These are phyloP conservation scores for Sporisorium sorghi DNA, from an alignment of 1,284 basidiomycete species.

Conservation along the genomic window DNA sequence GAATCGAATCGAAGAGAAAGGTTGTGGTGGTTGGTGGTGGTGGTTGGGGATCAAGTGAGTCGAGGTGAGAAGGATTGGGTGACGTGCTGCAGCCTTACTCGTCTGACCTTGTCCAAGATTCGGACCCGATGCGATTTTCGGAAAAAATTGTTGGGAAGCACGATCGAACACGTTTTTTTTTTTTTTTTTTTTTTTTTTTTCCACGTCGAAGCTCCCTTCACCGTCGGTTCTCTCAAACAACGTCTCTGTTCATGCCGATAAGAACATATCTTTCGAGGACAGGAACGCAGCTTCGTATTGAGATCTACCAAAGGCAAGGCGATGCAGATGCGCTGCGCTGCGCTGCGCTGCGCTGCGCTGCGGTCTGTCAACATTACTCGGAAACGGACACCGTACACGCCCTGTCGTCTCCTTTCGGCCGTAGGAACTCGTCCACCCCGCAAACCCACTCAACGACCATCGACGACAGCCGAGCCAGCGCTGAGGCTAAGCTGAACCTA, in stretches of 20 bases:
- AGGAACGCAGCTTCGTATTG: too few relatives aligned
- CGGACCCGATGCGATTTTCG: slow-evolving; percentile 15
- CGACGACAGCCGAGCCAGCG: not conserved
- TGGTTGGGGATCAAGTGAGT: not conserved
- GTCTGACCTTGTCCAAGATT: slow-evolving; percentile 22
- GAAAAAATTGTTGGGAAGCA: not conserved
- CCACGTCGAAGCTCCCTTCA: too few relatives aligned
- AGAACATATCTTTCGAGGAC: too few relatives aligned
- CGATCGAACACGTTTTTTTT: slow-evolving; percentile 3
- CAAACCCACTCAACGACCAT: not conserved
- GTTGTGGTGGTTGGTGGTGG: not conserved
- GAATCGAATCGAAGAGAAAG: too few relatives aligned
- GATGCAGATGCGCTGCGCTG: too few relatives aligned
- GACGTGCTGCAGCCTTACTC: slow-evolving; percentile 13
- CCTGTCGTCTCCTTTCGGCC: not conserved
- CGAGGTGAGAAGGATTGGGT: not conserved
- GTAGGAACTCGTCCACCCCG: not conserved
- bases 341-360: too few relatives aligned
- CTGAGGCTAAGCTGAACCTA: not conserved
- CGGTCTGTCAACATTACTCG: too few relatives aligned
- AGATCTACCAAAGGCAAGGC: too few relatives aligned
- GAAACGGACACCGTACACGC: too few relatives aligned
- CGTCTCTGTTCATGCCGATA: too few relatives aligned
- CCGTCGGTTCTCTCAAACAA: too few relatives aligned
- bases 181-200: too few relatives aligned